A percentile compares a stretch with the other conserved stretches of the same genome.
Conservation (phyloP, 176 grass and related monocot species). For the Ensete glaucum region DNA sequence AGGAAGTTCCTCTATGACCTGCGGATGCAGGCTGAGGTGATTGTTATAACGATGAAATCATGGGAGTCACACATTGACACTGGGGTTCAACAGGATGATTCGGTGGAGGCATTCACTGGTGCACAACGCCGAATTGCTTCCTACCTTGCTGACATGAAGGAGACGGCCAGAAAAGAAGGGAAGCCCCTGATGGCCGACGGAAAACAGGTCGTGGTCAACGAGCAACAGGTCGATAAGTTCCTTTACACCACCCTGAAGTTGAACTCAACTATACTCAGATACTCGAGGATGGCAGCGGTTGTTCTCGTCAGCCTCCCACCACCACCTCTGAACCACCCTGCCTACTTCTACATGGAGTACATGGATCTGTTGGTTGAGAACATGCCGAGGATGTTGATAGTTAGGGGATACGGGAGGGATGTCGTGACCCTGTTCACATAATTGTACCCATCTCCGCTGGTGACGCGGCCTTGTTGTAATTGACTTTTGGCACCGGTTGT, state of each 20-base stretch:
- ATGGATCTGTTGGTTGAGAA: constrained; percentile 99
- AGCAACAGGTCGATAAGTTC: constrained; percentile 92
- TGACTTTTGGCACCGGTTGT: neutral
- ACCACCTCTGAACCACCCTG: constrained; percentile 66
- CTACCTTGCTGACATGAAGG: constrained; percentile 86
- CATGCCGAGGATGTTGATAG: constrained; percentile 93
- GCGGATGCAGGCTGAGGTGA: constrained; percentile 92
- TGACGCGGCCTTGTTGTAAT: neutral
- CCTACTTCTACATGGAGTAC: constrained; percentile 99
- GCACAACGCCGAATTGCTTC: constrained; percentile 58
- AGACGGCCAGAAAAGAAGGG: constrained; percentile 53
- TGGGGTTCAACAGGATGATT: constrained; percentile 59
- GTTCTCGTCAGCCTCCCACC: constrained; percentile 93
- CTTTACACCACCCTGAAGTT: constrained; percentile 85
- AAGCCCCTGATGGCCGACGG: constrained; percentile 55
- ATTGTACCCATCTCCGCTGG: neutral
- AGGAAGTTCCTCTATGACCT: constrained; percentile 98
- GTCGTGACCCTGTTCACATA: constrained; percentile 92
- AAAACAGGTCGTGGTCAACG: constrained; percentile 65
- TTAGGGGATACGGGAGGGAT: constrained; percentile 91
- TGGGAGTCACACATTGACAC: constrained; percentile 54
- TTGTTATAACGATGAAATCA: constrained; percentile 86
- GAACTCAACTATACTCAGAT: constrained; percentile 87
- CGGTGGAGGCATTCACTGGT: constrained; percentile 61
- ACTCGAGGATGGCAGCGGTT: constrained; percentile 92